Evolutionary conservation across 2,329 filamentous ascomycete genomes (phyloP).

Genomic region (Davidsoniella virescens): DNA sequence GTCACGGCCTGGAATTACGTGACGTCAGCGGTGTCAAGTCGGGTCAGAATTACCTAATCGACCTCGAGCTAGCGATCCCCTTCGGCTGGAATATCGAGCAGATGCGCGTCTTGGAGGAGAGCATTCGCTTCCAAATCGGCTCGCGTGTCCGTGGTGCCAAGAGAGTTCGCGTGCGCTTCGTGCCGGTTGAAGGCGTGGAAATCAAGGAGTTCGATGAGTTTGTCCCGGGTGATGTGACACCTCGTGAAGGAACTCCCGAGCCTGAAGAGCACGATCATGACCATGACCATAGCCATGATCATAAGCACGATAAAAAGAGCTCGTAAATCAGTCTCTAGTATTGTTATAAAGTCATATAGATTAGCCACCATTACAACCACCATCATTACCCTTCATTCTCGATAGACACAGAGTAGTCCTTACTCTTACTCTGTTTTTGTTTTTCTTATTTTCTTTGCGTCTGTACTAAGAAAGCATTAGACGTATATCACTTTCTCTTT

Average conservation of each 20-base stretch:
- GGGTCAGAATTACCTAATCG: conserved; percentile 89
- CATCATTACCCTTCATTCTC: background rate
- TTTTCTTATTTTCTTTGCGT: no score
- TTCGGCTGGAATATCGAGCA: conserved; percentile 59
- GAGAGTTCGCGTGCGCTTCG: conserved; percentile 69
- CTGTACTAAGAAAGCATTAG: no score
- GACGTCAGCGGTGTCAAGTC: conserved; percentile 84
- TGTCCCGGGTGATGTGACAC: conserved; percentile 49
- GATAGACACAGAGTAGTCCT: background rate
- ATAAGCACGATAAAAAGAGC: conserved; percentile 16
- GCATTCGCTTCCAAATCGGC: conserved; percentile 56
- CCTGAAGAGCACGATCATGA: conserved; percentile 29
- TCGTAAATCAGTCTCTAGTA: background rate
- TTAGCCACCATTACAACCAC: background rate
- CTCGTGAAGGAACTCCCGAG: conserved; percentile 27
- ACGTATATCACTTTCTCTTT: no score
- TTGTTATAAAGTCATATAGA: no score
- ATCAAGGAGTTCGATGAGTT: conserved; percentile 62
- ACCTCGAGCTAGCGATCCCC: conserved; percentile 72
- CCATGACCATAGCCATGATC: conserved; percentile 25
- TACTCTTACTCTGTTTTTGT: background rate
- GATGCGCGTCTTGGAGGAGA: conserved; percentile 53
- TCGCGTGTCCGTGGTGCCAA: conserved; percentile 68
- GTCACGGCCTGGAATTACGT: conserved; percentile 50
- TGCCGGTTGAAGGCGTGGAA: conserved; percentile 44